Conservation (phyloP, 2,329 filamentous ascomycete species). For the Aspergillus sergii region DNA sequence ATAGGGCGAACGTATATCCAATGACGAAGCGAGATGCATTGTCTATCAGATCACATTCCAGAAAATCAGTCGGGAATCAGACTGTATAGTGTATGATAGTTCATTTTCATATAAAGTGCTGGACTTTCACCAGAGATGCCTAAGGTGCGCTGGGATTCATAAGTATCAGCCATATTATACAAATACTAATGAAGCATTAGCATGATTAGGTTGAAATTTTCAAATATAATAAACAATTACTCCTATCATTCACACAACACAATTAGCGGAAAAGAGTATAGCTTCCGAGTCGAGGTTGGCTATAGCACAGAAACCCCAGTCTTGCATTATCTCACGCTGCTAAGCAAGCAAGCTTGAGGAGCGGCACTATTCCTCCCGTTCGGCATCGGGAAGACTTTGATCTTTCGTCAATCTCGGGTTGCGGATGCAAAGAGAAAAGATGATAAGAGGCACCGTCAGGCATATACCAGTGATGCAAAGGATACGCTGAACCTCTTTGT, state of each 20-base stretch:
- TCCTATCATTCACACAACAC: not conserved
- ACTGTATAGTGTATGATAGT: not conserved
- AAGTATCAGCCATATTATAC: not conserved
- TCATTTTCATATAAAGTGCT: not conserved
- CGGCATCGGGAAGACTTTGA: conserved; percentile 49
- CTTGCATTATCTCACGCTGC: not conserved
- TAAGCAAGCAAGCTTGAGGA: not conserved
- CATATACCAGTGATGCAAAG: conserved; percentile 56
- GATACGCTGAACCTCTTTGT: conserved; percentile 50
- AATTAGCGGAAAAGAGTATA: not conserved
- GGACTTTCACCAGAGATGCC: not conserved
- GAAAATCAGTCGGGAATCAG: not conserved
- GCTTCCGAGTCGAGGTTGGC: no score
- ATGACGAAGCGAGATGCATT: not conserved
- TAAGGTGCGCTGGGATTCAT: not conserved
- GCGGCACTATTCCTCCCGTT: conserved; percentile 6
- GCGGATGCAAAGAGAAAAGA: conserved; percentile 49
- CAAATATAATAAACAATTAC: no score
- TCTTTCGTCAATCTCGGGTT: conserved; percentile 50
- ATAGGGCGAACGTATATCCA: not conserved
- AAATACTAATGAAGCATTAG: not conserved
- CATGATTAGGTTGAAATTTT: not conserved
- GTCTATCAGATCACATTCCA: not conserved
- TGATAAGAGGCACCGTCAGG: conserved; percentile 49
- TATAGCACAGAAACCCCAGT: not conserved